phyloP scores from a whole-genome alignment of 352 stramenopile species.

The Paralagenidium karlingii region DNA sequence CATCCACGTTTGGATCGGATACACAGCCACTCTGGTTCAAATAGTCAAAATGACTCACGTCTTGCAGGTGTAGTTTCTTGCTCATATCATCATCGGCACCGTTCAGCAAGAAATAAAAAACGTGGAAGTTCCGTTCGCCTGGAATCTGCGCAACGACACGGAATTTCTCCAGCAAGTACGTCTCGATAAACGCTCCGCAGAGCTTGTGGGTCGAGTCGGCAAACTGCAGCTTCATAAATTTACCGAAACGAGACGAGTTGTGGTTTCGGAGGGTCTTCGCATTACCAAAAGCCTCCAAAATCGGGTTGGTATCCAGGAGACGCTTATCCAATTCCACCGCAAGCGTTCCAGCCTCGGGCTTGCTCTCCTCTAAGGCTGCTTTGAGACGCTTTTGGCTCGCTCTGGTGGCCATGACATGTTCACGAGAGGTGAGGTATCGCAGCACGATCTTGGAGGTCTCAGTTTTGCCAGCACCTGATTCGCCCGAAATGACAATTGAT shows the following conservation, averaged over 20 bases:
- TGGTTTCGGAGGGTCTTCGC: constrained; percentile 83
- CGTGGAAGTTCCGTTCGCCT: constrained; percentile 84
- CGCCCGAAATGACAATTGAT: constrained; percentile 81
- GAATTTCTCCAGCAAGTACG: constrained; percentile 84
- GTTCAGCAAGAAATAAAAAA: constrained; percentile 85
- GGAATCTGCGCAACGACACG: constrained; percentile 78
- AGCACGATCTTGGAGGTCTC: constrained; percentile 86
- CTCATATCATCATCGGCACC: constrained; percentile 49
- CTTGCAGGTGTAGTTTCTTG: constrained; percentile 41
- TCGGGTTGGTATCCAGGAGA: constrained; percentile 82
- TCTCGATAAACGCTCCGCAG: constrained; percentile 73
- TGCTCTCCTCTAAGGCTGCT: neutral
- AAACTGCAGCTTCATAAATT: constrained; percentile 88
- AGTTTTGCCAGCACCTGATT: constrained; percentile 79
- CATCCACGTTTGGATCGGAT: constrained; percentile 73
- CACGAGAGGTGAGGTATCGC: constrained; percentile 71
- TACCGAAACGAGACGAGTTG: constrained; percentile 80
- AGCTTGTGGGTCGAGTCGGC: constrained; percentile 54
- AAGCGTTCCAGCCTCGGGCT: constrained; percentile 6
- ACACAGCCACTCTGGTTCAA: constrained; percentile 81
- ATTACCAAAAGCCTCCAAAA: constrained; percentile 81
- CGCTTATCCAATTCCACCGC: constrained; percentile 59
- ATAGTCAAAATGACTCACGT: constrained; percentile 53
- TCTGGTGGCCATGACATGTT: constrained; percentile 33
- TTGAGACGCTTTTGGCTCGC: constrained; percentile 8